Base-by-base conservation (phyloP, 1,284 basidiomycete genomes). In the Xanthoconium separans region DNA sequence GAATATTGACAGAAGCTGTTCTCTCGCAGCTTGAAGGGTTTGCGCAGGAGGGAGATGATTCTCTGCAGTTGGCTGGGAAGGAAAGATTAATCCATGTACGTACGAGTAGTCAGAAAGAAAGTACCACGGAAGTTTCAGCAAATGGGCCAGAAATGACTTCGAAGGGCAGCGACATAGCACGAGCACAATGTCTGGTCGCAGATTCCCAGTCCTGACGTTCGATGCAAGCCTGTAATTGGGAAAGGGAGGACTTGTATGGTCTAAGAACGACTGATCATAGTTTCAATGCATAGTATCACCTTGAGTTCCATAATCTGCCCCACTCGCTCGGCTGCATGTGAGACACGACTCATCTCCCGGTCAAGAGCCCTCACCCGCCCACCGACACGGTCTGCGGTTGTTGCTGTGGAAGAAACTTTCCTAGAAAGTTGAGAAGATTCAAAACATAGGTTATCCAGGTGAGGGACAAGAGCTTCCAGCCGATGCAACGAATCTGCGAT, bases 161-260 rank as follows among this genome's bases (percentile, higher is more conserved):
- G 6, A 76, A 66, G 4, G 94, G 88, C 27, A 98, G 77, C 1
- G 86, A 78, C 87, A 95, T 95, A 1, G 95, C 96, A 31, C 93
- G 78, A 18, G 91, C 85, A 71, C 95, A 97, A 65, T 95, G 89
- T 58, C 92, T 80, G 1, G 93, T 89, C 1, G 96, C 96, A 15
- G 91, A 85, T 69, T 98, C 96, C 95, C 96, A 99, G 68, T 99
- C 97, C 59, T 88, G 82, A 53, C 77, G 79, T 37, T 93, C 89
- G 37, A 98, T 95, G 6, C 92, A 82, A 1, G 78, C 70, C 56
- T 89, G 85, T 9, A 98, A 77, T 16, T 85, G 84, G 30, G 82
- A 75, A 24, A 99, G 76, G 0, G 95, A 93, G 11, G 87, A 85
- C 92, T 94, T 63, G 55, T 52, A 42, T 22, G 54, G 36, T 16